phyloP scores from a whole-genome alignment of 1,139 yeast species.

The Chernovozyma aurita region DNA sequence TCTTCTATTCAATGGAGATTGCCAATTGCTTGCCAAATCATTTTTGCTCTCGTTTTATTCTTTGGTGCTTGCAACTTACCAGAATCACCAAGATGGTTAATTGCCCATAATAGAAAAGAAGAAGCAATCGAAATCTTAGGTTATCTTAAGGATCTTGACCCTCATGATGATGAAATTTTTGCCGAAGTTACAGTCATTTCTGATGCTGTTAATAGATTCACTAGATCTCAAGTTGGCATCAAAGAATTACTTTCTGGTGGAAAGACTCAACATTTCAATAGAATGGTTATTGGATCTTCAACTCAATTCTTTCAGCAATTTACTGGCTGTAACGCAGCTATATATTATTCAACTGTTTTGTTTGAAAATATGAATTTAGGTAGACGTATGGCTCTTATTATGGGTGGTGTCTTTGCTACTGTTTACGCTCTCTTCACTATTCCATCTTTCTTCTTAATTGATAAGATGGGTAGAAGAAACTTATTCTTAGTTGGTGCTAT shows the following conservation, averaged over 20 bases:
- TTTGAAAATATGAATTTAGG: slow-evolving; percentile 49
- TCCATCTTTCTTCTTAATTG: slow-evolving; percentile 62
- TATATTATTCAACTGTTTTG: slow-evolving; percentile 62
- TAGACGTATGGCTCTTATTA: slow-evolving; percentile 49
- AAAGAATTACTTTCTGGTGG: slow-evolving; percentile 57
- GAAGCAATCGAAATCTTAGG: slow-evolving; percentile 42
- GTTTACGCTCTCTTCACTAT: slow-evolving; percentile 58
- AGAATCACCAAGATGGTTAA: slow-evolving; percentile 61
- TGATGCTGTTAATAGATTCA: slow-evolving; percentile 39
- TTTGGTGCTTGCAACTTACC: slow-evolving; percentile 42
- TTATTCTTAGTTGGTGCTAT: slow-evolving; percentile 47
- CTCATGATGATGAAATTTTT: slow-evolving; percentile 43
- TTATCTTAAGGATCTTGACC: slow-evolving; percentile 31
- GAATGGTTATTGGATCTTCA: slow-evolving; percentile 61
- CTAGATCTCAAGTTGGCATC: slow-evolving; percentile 35
- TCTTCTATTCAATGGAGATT: slow-evolving; percentile 47
- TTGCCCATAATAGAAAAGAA: slow-evolving; percentile 45
- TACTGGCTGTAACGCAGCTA: slow-evolving; percentile 66
- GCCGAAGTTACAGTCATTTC: slow-evolving; percentile 39
- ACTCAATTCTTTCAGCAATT: slow-evolving; percentile 50
- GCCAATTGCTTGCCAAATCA: slow-evolving; percentile 43
- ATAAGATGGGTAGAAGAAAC: slow-evolving; percentile 64
- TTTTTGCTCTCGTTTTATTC: slow-evolving; percentile 35
- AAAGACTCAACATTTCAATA: slow-evolving; percentile 50
- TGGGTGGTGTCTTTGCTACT: slow-evolving; percentile 64